phyloP scores from a whole-genome alignment of 1,284 basidiomycete genomes.

The Leccinum solheimii region DNA sequence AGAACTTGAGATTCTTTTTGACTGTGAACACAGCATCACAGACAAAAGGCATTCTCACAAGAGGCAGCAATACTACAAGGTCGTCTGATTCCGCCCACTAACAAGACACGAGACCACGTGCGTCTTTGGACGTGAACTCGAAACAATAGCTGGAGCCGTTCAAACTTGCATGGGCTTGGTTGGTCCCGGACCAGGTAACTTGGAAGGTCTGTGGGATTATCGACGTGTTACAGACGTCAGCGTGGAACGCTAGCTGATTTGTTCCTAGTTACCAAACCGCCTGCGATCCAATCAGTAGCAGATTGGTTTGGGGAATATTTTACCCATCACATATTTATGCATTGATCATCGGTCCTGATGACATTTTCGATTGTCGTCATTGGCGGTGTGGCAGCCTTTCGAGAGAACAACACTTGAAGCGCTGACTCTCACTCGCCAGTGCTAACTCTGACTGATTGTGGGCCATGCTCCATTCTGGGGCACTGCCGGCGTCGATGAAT shows the following conservation, averaged over 20 bases:
- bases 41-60: conserved; percentile 9
- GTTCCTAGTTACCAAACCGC: background rate
- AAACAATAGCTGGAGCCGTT: background rate
- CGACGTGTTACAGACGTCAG: background rate
- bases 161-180: background rate
- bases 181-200: background rate
- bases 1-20: background rate
- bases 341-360: background rate
- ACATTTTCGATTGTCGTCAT: conserved; percentile 14
- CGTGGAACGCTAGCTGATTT: background rate
- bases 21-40: background rate
- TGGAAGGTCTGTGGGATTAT: background rate
- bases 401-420: conserved; percentile 1
- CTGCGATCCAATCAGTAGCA: conserved; percentile 7
- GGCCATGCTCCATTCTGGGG: conserved; percentile 3
- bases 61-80: background rate
- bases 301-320: background rate
- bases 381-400: conserved; percentile 12
- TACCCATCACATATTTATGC: background rate
- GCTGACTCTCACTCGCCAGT: background rate
- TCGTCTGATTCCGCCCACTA: conserved; percentile 8
- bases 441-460: background rate
- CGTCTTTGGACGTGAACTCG: background rate
- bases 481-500: conserved; percentile 5
- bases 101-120: background rate